Conservation (phyloP, 2,329 filamentous ascomycete genomes). For the Penicillium sp. region DNA sequence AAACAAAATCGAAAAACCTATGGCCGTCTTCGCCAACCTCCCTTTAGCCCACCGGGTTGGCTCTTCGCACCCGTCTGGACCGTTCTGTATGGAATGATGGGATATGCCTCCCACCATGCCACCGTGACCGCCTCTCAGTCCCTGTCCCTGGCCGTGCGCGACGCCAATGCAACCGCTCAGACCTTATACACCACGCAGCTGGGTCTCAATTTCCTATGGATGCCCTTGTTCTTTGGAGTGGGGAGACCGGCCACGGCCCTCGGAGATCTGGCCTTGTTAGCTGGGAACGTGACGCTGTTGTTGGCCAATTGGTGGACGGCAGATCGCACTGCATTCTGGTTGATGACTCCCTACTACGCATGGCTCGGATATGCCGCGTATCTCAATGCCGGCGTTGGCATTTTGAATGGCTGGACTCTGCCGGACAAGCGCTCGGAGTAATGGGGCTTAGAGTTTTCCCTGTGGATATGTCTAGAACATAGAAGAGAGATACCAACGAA, state of each 20-base stretch:
- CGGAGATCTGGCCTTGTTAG: slow-evolving; percentile 65
- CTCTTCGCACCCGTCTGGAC: slow-evolving; percentile 58
- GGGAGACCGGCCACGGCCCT: slow-evolving; percentile 68
- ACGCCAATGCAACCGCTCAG: slow-evolving; percentile 60
- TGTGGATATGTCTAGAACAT: too few species aligned
- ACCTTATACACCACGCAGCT: slow-evolving; percentile 83
- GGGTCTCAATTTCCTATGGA: slow-evolving; percentile 79
- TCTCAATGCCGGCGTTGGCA: slow-evolving; percentile 62
- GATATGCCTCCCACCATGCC: slow-evolving; percentile 78
- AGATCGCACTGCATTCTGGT: slow-evolving; percentile 66
- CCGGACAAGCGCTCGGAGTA: slow-evolving; percentile 38
- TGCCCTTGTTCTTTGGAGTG: slow-evolving; percentile 83
- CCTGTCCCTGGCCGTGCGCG: slow-evolving; percentile 50
- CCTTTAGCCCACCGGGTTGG: slow-evolving; percentile 52
- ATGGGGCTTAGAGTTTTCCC: too few species aligned
- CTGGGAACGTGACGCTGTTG: slow-evolving; percentile 67
- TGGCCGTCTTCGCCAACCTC: slow-evolving; percentile 41
- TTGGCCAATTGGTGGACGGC: slow-evolving; percentile 69
- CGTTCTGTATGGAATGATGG: slow-evolving; percentile 64
- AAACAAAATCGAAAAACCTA: slow-evolving; percentile 36
- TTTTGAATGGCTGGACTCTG: slow-evolving; percentile 60
- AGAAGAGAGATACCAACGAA: too few species aligned
- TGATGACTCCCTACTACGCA: slow-evolving; percentile 71
- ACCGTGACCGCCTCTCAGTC: slow-evolving; percentile 58
- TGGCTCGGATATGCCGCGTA: slow-evolving; percentile 90